Conservation (phyloP, 345 rosid genomes). For the Stellera chamaejasme region DNA sequence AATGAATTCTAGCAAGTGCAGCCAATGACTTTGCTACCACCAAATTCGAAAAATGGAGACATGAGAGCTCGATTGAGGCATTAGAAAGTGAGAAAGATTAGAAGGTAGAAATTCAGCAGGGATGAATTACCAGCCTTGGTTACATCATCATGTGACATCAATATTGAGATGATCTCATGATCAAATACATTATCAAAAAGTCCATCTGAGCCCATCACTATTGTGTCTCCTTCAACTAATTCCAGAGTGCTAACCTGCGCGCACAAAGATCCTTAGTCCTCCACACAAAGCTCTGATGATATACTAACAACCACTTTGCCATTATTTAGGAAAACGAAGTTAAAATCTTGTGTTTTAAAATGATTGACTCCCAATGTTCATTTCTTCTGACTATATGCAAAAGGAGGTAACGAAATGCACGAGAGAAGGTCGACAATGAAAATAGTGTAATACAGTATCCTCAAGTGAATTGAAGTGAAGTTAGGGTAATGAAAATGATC, state of each 20-base stretch:
- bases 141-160: slow-evolving; percentile 32
- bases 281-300: no score
- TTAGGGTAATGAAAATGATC: no score
- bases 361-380: no score
- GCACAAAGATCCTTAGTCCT: no score
- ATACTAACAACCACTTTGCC: no score
- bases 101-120: not conserved
- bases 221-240: slow-evolving; percentile 48
- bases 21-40: slow-evolving; percentile 79
- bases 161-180: slow-evolving; percentile 55
- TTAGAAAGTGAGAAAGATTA: not conserved
- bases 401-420: no score
- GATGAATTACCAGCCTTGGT: slow-evolving; percentile 50
- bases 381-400: no score
- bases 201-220: slow-evolving; percentile 89
- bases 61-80: slow-evolving; percentile 7
- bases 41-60: slow-evolving; percentile 14
- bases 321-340: no score
- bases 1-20: slow-evolving; percentile 55
- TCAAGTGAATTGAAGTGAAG: no score
- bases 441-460: no score
- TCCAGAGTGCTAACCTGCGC: slow-evolving; percentile 58
- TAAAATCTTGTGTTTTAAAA: no score
- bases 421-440: no score
- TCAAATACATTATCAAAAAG: slow-evolving; percentile 84